phyloP scores from a whole-genome alignment of 306 rosid genomes.

The Chamaecrista fasciculata region DNA sequence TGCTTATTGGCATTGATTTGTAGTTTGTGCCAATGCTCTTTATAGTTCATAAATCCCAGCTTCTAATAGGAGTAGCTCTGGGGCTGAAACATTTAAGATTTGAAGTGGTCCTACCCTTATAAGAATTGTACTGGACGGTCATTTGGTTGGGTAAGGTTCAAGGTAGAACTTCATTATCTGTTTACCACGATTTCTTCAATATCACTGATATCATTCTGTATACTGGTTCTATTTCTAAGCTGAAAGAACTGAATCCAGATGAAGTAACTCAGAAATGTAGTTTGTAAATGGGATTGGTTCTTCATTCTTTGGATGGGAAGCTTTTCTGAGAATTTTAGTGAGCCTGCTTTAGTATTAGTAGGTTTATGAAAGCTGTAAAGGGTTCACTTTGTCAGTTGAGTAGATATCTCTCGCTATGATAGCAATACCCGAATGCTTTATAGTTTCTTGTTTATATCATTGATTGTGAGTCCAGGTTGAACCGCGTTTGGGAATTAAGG shows the following conservation, averaged over 20 bases:
- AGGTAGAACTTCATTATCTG: background rate
- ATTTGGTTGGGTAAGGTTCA: background rate
- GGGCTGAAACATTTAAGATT: background rate
- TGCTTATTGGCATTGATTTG: background rate
- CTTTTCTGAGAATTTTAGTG: background rate
- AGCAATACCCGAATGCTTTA: background rate
- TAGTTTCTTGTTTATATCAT: background rate
- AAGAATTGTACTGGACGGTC: background rate
- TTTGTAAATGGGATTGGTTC: background rate
- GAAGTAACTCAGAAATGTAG: constrained; percentile 1
- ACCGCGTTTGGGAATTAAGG: background rate
- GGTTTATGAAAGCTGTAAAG: background rate
- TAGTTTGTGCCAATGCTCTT: background rate
- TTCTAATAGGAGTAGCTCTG: background rate
- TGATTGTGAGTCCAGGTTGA: background rate
- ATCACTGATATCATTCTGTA: background rate
- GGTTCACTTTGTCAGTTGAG: background rate
- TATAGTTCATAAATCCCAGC: background rate
- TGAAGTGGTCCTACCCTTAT: background rate
- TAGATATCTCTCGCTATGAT: constrained; percentile 1
- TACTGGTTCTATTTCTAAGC: background rate
- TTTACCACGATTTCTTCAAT: background rate
- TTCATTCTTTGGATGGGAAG: background rate
- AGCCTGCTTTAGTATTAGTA: constrained; percentile 10
- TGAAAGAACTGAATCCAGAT: constrained; percentile 1